phyloP scores from a whole-genome alignment of 2,329 filamentous ascomycete species.

The Aspergillus fumigatus region DNA sequence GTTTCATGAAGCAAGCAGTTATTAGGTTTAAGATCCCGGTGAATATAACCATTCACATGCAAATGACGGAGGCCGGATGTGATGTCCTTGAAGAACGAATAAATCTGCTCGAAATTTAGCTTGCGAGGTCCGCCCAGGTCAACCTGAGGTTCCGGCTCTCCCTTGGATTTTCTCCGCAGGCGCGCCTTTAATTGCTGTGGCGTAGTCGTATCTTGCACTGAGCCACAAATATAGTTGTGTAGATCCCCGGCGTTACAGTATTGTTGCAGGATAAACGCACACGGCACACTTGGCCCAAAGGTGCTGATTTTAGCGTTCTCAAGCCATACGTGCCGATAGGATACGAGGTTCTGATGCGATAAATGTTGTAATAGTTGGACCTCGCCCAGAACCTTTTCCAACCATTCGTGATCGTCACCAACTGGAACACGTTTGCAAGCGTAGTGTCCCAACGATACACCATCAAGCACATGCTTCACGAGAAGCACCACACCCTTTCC shows the following conservation, averaged over 20 bases:
- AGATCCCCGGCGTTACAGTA: conserved; percentile 95
- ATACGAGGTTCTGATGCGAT: conserved; percentile 91
- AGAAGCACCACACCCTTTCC: conserved; percentile 92
- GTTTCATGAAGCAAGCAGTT: conserved; percentile 86
- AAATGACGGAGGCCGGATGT: conserved; percentile 87
- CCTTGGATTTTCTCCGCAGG: conserved; percentile 75
- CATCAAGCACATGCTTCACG: conserved; percentile 89
- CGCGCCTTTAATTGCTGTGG: conserved; percentile 86
- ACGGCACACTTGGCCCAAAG: conserved; percentile 88
- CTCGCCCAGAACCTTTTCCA: conserved; percentile 90
- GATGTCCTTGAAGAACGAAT: conserved; percentile 93
- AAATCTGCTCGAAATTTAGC: conserved; percentile 84
- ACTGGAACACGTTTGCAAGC: conserved; percentile 97
- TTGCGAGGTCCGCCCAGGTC: conserved; percentile 51
- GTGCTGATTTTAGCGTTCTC: conserved; percentile 79
- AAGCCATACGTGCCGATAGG: conserved; percentile 95
- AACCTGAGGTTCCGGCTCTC: conserved; percentile 61
- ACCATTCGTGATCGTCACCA: conserved; percentile 88
- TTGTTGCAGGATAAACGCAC: conserved; percentile 94
- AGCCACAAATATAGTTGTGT: conserved; percentile 77
- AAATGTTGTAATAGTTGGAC: conserved; percentile 89
- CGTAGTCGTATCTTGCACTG: conserved; percentile 57
- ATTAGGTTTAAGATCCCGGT: conserved; percentile 91
- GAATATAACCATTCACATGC: conserved; percentile 87
- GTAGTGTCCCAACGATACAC: conserved; percentile 81